Evolutionary conservation across 2,329 filamentous ascomycete genomes (phyloP), one percentile per base, ranked within the genome.

Genomic region (Cercospora zeae-maydis): DNA sequence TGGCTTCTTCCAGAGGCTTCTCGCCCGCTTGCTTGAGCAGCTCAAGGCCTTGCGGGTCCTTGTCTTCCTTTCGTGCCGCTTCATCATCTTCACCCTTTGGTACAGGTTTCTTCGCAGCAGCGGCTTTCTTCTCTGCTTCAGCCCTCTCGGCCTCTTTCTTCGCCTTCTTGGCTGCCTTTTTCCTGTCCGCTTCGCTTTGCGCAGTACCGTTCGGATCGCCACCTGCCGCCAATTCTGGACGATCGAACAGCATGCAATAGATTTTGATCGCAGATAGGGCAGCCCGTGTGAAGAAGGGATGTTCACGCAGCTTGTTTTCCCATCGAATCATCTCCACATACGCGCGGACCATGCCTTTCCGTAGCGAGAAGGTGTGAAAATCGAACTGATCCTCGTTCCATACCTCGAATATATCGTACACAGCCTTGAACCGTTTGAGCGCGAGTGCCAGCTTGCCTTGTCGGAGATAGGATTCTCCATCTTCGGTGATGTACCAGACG

Each of bases 341-440:
- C 1, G 95, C 91, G 61, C 93, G 84, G 64, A 98, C 91, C 82
- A 96, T 93, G 13, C 96, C 96, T 78, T 98, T 99, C 19, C 95
- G 84, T n/a, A 99, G 81, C 19, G 92, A 97, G 78, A 99, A 99
- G 75, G 87, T 92, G 82, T 99, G 96, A 81, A 99, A 99, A 76
- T 99, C 95, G 72, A 98, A 97, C 74, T 99, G 95, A 71, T 99
- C 95, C 75, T 99, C 96, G 74, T 96, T 90, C 95, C 95, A 99
- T 19, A 92, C 87, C 69, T 98, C 93, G 72, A 99, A 99, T 68
- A 99, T 96, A 77, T 91, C 92, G 75, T 89, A 88, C 62, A 99
- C 86, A 21, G 91, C 83, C 68, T 93, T 91, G 77, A 97, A 93
- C 55, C 96, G 87, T 81, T 99, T 99, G 58, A 99, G 82, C 0